Conservation (phyloP, 345 rosid genomes). For the Hevea brasiliensis region DNA sequence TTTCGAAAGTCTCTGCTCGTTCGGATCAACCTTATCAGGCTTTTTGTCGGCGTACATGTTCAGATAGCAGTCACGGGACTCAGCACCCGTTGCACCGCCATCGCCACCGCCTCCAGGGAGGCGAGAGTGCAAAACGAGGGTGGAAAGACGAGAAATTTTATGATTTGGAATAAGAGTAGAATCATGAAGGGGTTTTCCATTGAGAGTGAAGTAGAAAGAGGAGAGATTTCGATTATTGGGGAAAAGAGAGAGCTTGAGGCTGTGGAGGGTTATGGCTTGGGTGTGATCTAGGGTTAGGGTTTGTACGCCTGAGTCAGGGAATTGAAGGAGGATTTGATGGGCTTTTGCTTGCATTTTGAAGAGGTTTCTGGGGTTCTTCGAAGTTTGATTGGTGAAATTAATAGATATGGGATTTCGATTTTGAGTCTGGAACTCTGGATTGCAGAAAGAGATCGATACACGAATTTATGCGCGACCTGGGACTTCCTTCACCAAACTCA, state of each 20-base stretch:
- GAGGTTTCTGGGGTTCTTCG: neutral
- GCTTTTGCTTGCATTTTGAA: conserved; percentile 12
- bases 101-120: conserved; percentile 92
- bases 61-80: conserved; percentile 93
- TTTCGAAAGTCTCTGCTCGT: conserved; percentile 86
- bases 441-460: too few species aligned
- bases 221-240: conserved; percentile 27
- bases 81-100: conserved; percentile 98
- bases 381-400: neutral
- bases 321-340: conserved; percentile 45
- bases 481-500: too few species aligned
- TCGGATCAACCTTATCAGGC: conserved; percentile 89
- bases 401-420: neutral
- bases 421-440: neutral
- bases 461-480: too few species aligned
- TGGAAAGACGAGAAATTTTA: conserved; percentile 52
- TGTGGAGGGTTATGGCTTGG: conserved; percentile 40
- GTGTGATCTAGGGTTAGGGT: conserved; percentile 46
- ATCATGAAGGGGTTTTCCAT: conserved; percentile 57
- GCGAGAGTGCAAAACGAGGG: conserved; percentile 52
- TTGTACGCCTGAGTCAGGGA: conserved; percentile 32
- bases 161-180: conserved; percentile 43
- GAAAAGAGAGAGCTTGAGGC: conserved; percentile 46
- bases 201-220: conserved; percentile 51
- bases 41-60: conserved; percentile 94